These are phyloP conservation scores for Fraxinus dipetala DNA, from an alignment of 305 asterid genomes.

Conservation along the genomic window DNA sequence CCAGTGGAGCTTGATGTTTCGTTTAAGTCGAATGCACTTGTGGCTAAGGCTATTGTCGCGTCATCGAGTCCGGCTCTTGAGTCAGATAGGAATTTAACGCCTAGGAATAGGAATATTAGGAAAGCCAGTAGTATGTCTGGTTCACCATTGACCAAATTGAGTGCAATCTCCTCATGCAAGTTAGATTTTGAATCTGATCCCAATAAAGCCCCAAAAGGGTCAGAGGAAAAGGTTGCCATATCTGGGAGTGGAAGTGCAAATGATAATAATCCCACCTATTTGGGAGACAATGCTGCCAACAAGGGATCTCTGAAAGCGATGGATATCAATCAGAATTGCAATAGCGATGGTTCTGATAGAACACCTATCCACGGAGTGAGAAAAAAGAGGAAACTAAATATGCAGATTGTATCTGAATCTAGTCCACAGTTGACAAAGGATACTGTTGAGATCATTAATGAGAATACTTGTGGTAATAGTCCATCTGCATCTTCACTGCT, in stretches of 20 bases:
- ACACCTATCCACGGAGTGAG: slow-evolving; percentile 24
- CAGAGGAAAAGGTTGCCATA: slow-evolving; percentile 28
- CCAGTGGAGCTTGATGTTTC: slow-evolving; percentile 76
- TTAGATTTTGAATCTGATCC: slow-evolving; percentile 31
- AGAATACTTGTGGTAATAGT: slow-evolving; percentile 10
- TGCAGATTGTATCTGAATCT: slow-evolving; percentile 22
- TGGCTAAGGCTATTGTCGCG: slow-evolving; percentile 68
- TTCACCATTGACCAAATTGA: slow-evolving; percentile 30
- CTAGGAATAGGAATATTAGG: slow-evolving; percentile 31
- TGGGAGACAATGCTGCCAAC: slow-evolving; percentile 20
- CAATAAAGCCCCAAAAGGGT: slow-evolving; percentile 29
- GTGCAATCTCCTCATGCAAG: slow-evolving; percentile 21
- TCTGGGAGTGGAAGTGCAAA: slow-evolving; percentile 26
- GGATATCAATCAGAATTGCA: slow-evolving; percentile 22
- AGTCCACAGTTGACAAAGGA: slow-evolving; percentile 24
- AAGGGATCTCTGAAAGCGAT: slow-evolving; percentile 20
- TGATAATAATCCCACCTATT: slow-evolving; percentile 15
- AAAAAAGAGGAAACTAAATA: slow-evolving; percentile 36
- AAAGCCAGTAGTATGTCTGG: slow-evolving; percentile 28
- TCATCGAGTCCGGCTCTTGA: slow-evolving; percentile 43
- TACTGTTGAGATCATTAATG: slow-evolving; percentile 15
- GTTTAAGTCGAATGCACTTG: slow-evolving; percentile 74
- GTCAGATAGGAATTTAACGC: slow-evolving; percentile 22
- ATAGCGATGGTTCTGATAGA: slow-evolving; percentile 23
- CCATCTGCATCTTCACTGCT: slow-evolving; percentile 22